Conservation (phyloP, 2,329 filamentous ascomycete species). For the Parastagonospora avenae region DNA sequence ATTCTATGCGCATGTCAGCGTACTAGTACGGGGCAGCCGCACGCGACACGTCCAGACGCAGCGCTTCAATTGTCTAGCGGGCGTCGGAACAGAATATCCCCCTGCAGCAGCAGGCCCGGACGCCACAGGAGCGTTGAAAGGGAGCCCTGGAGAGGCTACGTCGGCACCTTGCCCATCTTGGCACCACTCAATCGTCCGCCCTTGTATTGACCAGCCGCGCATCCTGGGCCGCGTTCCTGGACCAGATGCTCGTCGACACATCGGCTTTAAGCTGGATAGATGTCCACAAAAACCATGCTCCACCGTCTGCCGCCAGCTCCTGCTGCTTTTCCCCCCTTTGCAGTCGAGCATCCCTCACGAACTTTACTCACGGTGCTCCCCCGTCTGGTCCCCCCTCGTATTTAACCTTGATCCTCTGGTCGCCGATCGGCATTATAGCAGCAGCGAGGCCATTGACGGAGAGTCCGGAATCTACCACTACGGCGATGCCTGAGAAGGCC, state of each 20-base stretch:
- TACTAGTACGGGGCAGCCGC: background rate
- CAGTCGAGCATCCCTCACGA: background rate
- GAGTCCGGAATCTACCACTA: background rate
- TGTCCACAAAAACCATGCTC: conserved; percentile 11
- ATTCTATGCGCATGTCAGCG: background rate
- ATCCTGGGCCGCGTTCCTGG: conserved; percentile 21
- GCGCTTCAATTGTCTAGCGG: conserved; percentile 2
- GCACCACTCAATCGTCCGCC: conserved; percentile 5
- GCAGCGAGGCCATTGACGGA: background rate
- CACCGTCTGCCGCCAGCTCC: background rate
- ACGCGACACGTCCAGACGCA: conserved; percentile 9
- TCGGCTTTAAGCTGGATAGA: conserved; percentile 7
- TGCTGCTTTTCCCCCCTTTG: background rate
- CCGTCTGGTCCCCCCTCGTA: background rate
- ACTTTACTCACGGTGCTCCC: background rate
- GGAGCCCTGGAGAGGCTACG: conserved; percentile 3
- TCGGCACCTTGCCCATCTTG: conserved; percentile 9
- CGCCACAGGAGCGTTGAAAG: conserved; percentile 8
- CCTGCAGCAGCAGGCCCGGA: background rate
- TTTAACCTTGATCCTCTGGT: conserved; percentile 4
- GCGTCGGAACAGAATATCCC: background rate
- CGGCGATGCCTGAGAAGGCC: conserved; percentile 18
- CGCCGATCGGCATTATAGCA: conserved; percentile 3
- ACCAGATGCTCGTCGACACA: conserved; percentile 4
- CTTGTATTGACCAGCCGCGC: conserved; percentile 10